Evolutionary conservation across 2,329 filamentous ascomycete species (phyloP), one percentile per base, ranked within the genome.

Genomic region (Cladosporium sphaerospermum): DNA sequence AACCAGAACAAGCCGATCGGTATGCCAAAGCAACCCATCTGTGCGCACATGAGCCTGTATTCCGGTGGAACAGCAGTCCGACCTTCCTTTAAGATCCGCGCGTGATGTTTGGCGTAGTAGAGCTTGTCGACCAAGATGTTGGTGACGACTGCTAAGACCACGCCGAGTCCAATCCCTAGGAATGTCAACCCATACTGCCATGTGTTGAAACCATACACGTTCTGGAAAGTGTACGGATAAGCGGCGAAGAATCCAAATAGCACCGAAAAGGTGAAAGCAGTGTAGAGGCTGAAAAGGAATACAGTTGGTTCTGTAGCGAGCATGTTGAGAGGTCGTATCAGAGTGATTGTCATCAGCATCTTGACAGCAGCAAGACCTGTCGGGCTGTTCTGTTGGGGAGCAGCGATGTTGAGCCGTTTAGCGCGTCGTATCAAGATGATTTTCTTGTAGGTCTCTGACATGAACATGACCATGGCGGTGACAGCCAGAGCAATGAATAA

Each of bases 131-230:
- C 58, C 3, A 68, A 2, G 11, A 74, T 61, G 13, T 60, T 59
- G 0, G 67, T 70, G 0, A 63, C 11, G 2, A 79, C 76, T 11
- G 76, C 85, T 9, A 77, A 42, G 1, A 86, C 52, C 79, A 88
- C 87, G 41, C 86, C 84, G 1, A 83, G 71, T 45, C 86, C 75
- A 54, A 89, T 78, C 4, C 84, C 86, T 37, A 92, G 63, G 68
- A 96, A 96, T 7, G 83, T 79, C 53, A 93, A 72, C 11, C 90
- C 91, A 13, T 81, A 76, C 69, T 95, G 86, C 76, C 86, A 92
- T 4, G 89, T 75, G 47, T 81, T 82, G 72, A 95, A 90, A 14
- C 80, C 82, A 67, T 95, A 86, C 32, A 86, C 83, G 23, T 76
- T 78, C 18, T 75, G 68, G 64, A 96, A 96, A 10, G 69, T 60